These are phyloP conservation scores for Colletotrichum shisoi DNA, from an alignment of 2,329 filamentous ascomycete genomes.

Conservation along the genomic window DNA sequence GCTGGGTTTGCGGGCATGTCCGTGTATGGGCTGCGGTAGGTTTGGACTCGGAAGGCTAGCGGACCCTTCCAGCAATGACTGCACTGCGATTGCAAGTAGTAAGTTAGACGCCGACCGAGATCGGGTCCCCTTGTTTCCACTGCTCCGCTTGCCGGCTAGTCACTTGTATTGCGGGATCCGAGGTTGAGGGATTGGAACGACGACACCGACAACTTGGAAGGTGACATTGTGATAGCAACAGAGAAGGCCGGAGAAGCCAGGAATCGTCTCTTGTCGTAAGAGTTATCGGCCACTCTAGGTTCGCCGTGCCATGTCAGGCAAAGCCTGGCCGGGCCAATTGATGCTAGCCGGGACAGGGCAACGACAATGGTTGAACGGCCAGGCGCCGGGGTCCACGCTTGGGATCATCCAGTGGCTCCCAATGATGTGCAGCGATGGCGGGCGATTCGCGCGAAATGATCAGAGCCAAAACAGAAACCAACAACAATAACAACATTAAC, in stretches of 20 bases:
- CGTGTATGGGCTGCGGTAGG: conserved; percentile 12
- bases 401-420: conserved; percentile 32
- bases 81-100: neutral
- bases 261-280: conserved; percentile 8
- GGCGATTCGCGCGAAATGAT: conserved; percentile 39
- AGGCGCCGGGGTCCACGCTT: conserved; percentile 34
- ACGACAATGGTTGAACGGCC: conserved; percentile 10
- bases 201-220: conserved; percentile 31
- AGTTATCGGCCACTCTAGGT: conserved; percentile 9
- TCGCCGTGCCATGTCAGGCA: conserved; percentile 32
- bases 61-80: neutral
- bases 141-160: conserved; percentile 50
- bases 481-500: too few species aligned
- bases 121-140: conserved; percentile 3
- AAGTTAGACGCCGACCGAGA: conserved; percentile 4
- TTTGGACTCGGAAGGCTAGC: conserved; percentile 15
- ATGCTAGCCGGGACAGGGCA: conserved; percentile 31
- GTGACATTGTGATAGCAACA: conserved; percentile 32
- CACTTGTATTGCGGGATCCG: conserved; percentile 33
- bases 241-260: conserved; percentile 13
- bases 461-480: conserved; percentile 27
- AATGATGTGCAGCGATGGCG: conserved; percentile 38
- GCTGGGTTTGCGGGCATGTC: conserved; percentile 24
- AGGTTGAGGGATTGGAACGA: conserved; percentile 34
- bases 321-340: conserved; percentile 26